Evolutionary conservation across 306 rosid genomes (phyloP).

Genomic region (Aeschynomene evenia): DNA sequence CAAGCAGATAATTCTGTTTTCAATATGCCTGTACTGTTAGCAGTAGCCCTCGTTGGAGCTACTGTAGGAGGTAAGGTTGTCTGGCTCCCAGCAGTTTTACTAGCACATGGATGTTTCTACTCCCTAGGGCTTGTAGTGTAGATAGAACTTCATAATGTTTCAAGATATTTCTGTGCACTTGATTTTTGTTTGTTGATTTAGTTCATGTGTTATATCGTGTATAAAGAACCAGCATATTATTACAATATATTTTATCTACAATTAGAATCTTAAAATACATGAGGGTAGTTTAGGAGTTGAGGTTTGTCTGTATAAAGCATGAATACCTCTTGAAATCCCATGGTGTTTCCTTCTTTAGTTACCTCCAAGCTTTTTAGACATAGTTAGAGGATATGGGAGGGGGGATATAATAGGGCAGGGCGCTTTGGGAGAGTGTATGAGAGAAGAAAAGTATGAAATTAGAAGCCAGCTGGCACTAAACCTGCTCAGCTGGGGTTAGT

Average conservation of each 20-base stretch:
- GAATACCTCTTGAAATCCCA: constrained; percentile 24
- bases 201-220: neutral
- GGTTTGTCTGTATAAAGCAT: neutral
- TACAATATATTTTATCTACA: neutral
- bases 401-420: neutral
- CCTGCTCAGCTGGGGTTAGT: no score
- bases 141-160: neutral
- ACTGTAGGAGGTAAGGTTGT: constrained; percentile 86
- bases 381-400: neutral
- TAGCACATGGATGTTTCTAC: constrained; percentile 11
- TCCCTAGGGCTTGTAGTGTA: neutral
- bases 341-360: neutral
- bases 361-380: neutral
- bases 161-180: neutral
- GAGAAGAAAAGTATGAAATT: no score
- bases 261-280: neutral
- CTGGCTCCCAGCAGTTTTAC: constrained; percentile 14
- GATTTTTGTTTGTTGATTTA: neutral
- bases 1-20: constrained; percentile 62
- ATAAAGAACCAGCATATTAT: neutral
- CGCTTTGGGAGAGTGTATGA: no score
- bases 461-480: no score
- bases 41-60: constrained; percentile 94
- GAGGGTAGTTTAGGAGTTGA: constrained; percentile 9
- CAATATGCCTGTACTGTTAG: constrained; percentile 82